phyloP scores from a whole-genome alignment of 768 basidiomycete species.

The Nidularia pulvinata region DNA sequence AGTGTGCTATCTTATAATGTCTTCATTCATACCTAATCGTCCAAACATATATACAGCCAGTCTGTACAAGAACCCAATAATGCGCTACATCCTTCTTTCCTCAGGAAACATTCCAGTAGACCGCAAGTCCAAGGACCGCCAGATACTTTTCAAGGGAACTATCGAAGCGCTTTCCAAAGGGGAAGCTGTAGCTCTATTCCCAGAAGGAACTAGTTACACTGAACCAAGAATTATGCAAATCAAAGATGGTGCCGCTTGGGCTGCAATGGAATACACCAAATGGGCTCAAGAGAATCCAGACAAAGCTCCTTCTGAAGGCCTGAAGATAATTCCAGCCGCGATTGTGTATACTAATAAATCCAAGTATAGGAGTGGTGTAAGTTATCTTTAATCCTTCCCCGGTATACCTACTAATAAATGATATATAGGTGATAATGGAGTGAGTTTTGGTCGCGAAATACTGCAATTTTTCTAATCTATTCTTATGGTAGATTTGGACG shows the following conservation, averaged over 20 bases:
- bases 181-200: conserved; percentile 89
- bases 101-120: conserved; percentile 99
- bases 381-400: conserved; percentile 30
- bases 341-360: conserved; percentile 97
- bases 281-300: conserved; percentile 65
- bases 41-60: conserved; percentile 42
- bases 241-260: conserved; percentile 95
- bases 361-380: conserved; percentile 89
- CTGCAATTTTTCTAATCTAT: not conserved
- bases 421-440: conserved; percentile 69
- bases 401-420: not conserved
- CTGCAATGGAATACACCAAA: conserved; percentile 89
- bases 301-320: conserved; percentile 37
- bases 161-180: conserved; percentile 83
- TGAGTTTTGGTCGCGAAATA: conserved; percentile 26
- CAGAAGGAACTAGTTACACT: conserved; percentile 93
- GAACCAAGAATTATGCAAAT: conserved; percentile 92
- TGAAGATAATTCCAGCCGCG: conserved; percentile 77
- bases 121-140: conserved; percentile 91
- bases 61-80: conserved; percentile 78
- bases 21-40: conserved; percentile 1
- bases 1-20: not conserved
- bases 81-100: conserved; percentile 74
- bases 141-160: conserved; percentile 84
- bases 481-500: conserved; percentile 65